Base-by-base conservation (phyloP, 2,329 filamentous ascomycete genomes). In the Aspergillus ruber region DNA sequence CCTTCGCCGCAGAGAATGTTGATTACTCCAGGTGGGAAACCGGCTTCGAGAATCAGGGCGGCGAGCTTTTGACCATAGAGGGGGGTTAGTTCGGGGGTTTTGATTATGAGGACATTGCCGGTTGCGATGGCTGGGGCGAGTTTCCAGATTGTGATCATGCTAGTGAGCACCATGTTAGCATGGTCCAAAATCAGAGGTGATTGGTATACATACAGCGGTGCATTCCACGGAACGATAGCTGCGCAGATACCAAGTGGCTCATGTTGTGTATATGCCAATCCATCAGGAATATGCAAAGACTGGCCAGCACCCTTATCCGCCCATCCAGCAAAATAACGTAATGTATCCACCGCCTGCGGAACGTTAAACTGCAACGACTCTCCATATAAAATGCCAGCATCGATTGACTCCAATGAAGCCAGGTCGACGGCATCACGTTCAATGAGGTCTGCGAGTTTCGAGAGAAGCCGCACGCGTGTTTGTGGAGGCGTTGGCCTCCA, bases 101-200 rank as follows among this genome's bases (percentile, higher is more conserved):
- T 88, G 32, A 79, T 73, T 13, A 90, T 74, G 75, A 89, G 83
- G 1, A 81, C 79, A 61, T 84, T 86, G 1, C 84, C 83, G 1
- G 81, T 80, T 1, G 82, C 83, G 20, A 86, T 63, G 1, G 83
- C 82, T 1, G 83, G 80, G 42, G 79, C 75, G 2, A 79, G 78
- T 61, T 86, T 86, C 62, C 62, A 64, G 35, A 57, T 57, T 0
- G 58, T 60, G 15, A 62, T 61, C 58, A 62, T 61, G 15, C 58
- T 61, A 47, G 4, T 6, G 8, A 2, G 40, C 13, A 27, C 25
- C 2, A 9, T 27, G 8, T 27, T 27, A 27, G 25, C 8, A 27
- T 9, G 25, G 10, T 9, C 2, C 25, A 27, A n/a, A n/a, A n/a
- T n/a, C 15, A 13, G 15, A 6, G 2, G 18, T 23, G 4, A 20